Base-by-base conservation (phyloP, 805 yeast species). In the Candida awuae region DNA sequence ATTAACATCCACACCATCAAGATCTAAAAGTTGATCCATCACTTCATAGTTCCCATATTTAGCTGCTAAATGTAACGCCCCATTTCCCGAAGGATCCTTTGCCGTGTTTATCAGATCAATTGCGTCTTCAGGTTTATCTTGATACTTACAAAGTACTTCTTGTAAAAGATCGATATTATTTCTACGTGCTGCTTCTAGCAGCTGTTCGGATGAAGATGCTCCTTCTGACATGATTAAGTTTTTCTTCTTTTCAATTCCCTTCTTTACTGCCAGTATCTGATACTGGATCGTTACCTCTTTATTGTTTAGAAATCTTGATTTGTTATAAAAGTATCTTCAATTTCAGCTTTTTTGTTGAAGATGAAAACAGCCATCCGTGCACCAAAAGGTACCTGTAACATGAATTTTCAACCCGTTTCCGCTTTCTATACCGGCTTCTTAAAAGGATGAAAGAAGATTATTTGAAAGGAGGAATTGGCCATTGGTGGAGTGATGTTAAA, bases 1-100 rank as follows among this genome's bases (percentile, higher is more conserved):
- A 58, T 92, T 95, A 22, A 88, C 78, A 49, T 88, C 95, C 15
- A 88, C 87, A 2, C 92, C 95, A 44, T 84, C 94, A 39, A 81
- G 79, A 58, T 90, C 97, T 43, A 90, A 67, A 15, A 90, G 64
- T 36, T 71, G 62, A 56, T 90, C 97, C 54, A 92, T 66, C 26
- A 83, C 83, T 52, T 87, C 96, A 72, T 80, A 84, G 39, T 84
- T 76, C 4, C 97, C 98, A 48, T 77, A 70, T 43, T 70, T 70
- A 29, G 92, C 82, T 26, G 94, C 83, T 25, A 92, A 60, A 62
- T 90, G 97, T 30, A 90, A 66, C 2, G 94, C 75, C 1, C 87
- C 65, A 64, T 85, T 84, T 8, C 87, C 88, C 26, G 86, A 70
- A 37, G 94, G 79, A 50, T 86, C 85, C 40, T 66, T 72, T 14